Evolutionary conservation across 768 basidiomycete species (phyloP).

Genomic region (Lentinula sp.): DNA sequence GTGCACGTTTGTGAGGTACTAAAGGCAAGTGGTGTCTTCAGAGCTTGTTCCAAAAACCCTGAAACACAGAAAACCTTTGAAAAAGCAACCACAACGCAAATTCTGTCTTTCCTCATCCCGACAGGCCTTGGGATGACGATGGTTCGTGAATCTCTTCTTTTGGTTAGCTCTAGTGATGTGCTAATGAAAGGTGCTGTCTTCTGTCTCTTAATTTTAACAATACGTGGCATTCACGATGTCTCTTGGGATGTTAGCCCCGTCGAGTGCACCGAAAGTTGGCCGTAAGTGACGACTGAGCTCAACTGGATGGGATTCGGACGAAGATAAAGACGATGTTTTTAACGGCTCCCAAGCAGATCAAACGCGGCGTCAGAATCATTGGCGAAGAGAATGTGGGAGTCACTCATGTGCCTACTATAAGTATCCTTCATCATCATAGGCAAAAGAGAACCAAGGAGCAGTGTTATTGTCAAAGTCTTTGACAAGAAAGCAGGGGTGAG

Average conservation of each 20-base stretch:
- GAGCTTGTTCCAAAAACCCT: too few relatives aligned
- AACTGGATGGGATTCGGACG: slow-evolving; percentile 33
- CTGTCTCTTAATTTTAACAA: slow-evolving; percentile 10
- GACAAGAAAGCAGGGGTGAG: slow-evolving; percentile 60
- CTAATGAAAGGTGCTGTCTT: slow-evolving; percentile 6
- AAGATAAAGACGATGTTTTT: slow-evolving; percentile 28
- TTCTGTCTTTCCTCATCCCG: slow-evolving; percentile 62
- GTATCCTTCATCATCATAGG: slow-evolving; percentile 58
- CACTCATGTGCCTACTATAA: slow-evolving; percentile 59
- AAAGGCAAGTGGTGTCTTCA: too few relatives aligned
- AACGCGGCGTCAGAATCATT: slow-evolving; percentile 55
- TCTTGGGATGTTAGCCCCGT: slow-evolving; percentile 45
- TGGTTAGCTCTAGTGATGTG: slow-evolving; percentile 13
- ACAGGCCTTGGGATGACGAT: slow-evolving; percentile 75
- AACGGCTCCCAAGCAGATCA: neutral
- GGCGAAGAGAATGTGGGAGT: slow-evolving; percentile 44
- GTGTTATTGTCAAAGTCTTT: slow-evolving; percentile 56
- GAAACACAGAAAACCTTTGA: too few relatives aligned
- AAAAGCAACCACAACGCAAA: slow-evolving; percentile 21
- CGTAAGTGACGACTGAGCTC: slow-evolving; percentile 61
- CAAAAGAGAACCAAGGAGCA: slow-evolving; percentile 44
- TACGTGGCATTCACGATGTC: slow-evolving; percentile 5
- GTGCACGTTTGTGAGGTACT: too few relatives aligned
- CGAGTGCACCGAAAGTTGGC: slow-evolving; percentile 64
- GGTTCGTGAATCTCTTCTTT: slow-evolving; percentile 36